Percentiles rank a stretch among this genome's conserved stretches.
phyloP scores from a whole-genome alignment of 2,329 filamentous ascomycete species.

The Mariannaea sp. region DNA sequence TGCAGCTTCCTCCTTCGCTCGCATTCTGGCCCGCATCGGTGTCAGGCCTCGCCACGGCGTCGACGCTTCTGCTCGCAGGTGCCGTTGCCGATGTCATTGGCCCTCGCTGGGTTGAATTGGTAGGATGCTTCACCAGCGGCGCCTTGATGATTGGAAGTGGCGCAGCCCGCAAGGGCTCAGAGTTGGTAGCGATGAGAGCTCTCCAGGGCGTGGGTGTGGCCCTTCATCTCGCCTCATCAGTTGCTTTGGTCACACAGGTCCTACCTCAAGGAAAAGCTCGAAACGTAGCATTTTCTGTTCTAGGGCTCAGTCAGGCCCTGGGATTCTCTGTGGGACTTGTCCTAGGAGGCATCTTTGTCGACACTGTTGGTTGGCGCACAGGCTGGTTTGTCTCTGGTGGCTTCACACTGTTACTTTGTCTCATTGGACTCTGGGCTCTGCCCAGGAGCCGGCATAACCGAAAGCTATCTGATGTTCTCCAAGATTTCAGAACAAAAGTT shows the following conservation, averaged over 20 bases:
- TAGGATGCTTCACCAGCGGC: constrained; percentile 40
- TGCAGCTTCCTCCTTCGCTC: constrained; percentile 42
- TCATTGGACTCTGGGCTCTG: constrained; percentile 44
- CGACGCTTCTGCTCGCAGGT: constrained; percentile 46
- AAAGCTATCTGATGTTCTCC: constrained; percentile 30
- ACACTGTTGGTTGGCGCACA: constrained; percentile 53
- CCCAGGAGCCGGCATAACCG: constrained; percentile 37
- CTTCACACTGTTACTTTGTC: constrained; percentile 44
- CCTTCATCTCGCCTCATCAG: constrained; percentile 43
- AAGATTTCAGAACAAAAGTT: constrained; percentile 45
- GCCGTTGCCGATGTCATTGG: constrained; percentile 47
- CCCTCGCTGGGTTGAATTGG: constrained; percentile 39
- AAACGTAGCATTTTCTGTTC: constrained; percentile 49
- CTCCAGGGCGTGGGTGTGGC: constrained; percentile 47
- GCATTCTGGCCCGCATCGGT: constrained; percentile 48
- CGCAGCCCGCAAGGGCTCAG: constrained; percentile 36
- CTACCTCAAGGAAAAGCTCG: constrained; percentile 41
- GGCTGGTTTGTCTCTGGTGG: constrained; percentile 50
- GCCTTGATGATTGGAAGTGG: constrained; percentile 42
- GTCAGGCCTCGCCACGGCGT: constrained; percentile 43
- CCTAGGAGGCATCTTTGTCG: constrained; percentile 53
- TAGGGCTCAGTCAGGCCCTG: constrained; percentile 52
- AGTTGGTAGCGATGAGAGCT: constrained; percentile 47
- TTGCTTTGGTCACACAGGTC: constrained; percentile 42
- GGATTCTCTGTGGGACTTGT: constrained; percentile 58